Evolutionary conservation across 1,284 basidiomycete species (phyloP), one percentile per base, ranked within the genome.

Genomic region (Sporisorium iseilematis-ciliati): DNA sequence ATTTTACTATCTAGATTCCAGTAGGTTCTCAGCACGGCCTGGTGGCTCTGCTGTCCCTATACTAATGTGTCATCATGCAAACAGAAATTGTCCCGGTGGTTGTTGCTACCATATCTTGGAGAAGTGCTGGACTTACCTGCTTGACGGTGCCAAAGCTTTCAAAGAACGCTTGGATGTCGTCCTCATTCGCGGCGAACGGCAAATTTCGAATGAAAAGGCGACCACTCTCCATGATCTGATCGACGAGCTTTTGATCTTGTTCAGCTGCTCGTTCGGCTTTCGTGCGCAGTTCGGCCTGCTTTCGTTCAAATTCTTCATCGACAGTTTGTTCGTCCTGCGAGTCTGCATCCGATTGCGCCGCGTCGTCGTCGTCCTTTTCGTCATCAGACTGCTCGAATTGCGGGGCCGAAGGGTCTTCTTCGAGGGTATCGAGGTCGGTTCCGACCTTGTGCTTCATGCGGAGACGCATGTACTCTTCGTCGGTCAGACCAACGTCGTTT

Each of bases 121-220:
- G 29, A 29, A 29, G 29, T 29, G 29, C 29, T 29, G 8, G 25
- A 79, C 85, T 78, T 59, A 86, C 86, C 76, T 87, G 85, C 31
- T 77, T 89, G 48, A 97, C 85, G 46, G 89, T 87, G 8, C 95
- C 95, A 84, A 89, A 93, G 0, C 88, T 87, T 10, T 87, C 85
- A 84, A 96, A 95, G 7, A 91, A 88, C n/a, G 88, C 87, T 7
- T 86, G 84, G 2, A 98, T 85, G 56, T 97, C 93, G 4, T 88
- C 87, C 35, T 92, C 89, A 1, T 91, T 92, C 63, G 93, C 93
- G 0, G 92, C 89, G 82, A 94, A 98, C 0, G 95, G 89, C 20
- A 98, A 86, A 84, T 98, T 99, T 14, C 96, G 93, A 7, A 98
- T 87, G 83, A 98, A 98, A 5, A 98, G 87, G 1, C 96, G 90